phyloP scores from a whole-genome alignment of 1,284 basidiomycete species.

The Ganoderma multipileum region DNA sequence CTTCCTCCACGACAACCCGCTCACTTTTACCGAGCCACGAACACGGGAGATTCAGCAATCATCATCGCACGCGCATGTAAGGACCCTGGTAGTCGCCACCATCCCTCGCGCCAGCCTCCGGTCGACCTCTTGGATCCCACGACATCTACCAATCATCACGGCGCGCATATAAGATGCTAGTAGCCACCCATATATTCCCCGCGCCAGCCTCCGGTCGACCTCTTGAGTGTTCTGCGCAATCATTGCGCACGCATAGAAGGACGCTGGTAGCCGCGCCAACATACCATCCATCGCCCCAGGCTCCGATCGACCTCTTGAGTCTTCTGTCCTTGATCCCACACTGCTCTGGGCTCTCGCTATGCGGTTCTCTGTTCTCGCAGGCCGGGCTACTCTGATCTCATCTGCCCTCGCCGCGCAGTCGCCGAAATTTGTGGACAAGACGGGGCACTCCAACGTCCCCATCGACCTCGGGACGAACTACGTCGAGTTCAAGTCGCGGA shows the following conservation, averaged over 20 bases:
- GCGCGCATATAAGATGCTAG: not conserved
- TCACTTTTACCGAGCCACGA: not conserved
- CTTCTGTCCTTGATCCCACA: not conserved
- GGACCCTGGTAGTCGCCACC: not conserved
- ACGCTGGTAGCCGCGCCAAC: too few relatives aligned
- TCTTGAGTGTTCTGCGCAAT: too few relatives aligned
- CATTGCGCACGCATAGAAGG: too few relatives aligned
- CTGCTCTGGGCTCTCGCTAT: not conserved
- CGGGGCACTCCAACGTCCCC: not conserved
- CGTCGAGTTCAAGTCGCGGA: slow-evolving; percentile 30
- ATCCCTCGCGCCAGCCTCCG: not conserved
- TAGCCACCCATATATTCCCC: not conserved
- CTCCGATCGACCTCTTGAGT: too few relatives aligned
- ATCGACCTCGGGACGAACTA: slow-evolving; percentile 1
- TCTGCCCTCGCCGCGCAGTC: not conserved
- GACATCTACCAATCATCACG: not conserved
- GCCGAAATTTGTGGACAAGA: not conserved
- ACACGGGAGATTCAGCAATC: not conserved
- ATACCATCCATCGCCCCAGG: too few relatives aligned
- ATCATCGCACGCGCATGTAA: not conserved
- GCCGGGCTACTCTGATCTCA: not conserved
- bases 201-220: not conserved
- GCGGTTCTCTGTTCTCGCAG: not conserved
- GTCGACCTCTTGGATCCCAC: too few relatives aligned
- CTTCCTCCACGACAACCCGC: slow-evolving; percentile 1